These are phyloP conservation scores for Pseudocercospora macadamiae DNA, from an alignment of 2,329 filamentous ascomycete species.

Conservation along the genomic window DNA sequence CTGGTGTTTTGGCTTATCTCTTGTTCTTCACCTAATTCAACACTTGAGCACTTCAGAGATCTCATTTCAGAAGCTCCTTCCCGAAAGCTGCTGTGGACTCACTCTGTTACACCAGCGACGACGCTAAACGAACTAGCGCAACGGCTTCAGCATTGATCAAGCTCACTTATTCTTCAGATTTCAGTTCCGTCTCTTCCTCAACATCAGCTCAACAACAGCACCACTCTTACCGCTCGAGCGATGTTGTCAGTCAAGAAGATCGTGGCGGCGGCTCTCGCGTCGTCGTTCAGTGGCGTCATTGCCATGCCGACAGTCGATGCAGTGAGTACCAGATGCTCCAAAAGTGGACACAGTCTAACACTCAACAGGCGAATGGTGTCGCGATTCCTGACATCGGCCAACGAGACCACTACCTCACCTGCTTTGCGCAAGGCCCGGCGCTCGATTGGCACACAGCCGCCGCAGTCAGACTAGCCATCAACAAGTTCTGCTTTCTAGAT, in stretches of 20 bases:
- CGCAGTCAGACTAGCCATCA: too few species aligned
- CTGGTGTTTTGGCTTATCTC: too few species aligned
- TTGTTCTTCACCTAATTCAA: too few species aligned
- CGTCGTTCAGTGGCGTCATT: neutral
- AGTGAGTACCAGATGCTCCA: neutral
- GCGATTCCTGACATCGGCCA: neutral
- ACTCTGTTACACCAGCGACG: neutral
- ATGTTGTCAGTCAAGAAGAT: neutral
- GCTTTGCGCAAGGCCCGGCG: too few species aligned
- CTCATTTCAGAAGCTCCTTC: too few species aligned
- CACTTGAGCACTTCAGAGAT: too few species aligned
- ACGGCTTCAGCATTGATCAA: neutral
- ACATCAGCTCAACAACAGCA: neutral
- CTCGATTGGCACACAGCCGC: too few species aligned
- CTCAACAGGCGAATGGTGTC: neutral
- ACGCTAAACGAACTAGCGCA: neutral
- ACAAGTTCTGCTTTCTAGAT: too few species aligned
- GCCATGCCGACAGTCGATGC: neutral
- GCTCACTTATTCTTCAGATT: too few species aligned
- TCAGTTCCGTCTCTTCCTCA: too few species aligned
- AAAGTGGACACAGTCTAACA: neutral
- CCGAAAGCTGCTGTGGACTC: too few species aligned
- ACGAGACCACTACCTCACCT: too few species aligned
- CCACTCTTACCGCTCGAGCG: neutral
- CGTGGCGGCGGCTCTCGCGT: neutral